These are phyloP conservation scores for Panicum miliaceum DNA, from an alignment of 176 grass and related monocot species.

Conservation along the genomic window DNA sequence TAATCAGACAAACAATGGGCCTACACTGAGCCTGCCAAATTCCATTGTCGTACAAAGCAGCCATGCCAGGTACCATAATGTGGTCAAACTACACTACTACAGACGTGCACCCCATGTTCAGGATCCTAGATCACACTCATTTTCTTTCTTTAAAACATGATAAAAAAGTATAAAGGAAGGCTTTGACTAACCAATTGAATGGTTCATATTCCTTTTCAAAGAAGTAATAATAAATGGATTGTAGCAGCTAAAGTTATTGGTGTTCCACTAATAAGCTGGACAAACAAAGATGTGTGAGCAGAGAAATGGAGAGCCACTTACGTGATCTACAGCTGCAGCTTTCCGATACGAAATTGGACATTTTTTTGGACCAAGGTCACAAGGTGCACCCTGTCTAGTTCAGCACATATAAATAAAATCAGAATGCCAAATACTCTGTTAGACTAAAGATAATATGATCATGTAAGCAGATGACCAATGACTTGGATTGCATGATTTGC, in stretches of 20 bases:
- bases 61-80: background rate
- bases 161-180: background rate
- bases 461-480: background rate
- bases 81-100: background rate
- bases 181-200: background rate
- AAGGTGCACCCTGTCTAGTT: conserved; percentile 30
- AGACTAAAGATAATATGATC: background rate
- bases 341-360: background rate
- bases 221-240: conserved; percentile 1
- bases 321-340: conserved; percentile 30
- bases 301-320: conserved; percentile 48
- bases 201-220: background rate
- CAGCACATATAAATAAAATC: conserved; percentile 24
- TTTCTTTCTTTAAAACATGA: background rate
- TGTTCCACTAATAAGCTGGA: conserved; percentile 47
- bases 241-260: conserved; percentile 37
- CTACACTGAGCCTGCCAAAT: background rate
- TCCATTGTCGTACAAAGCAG: background rate
- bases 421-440: background rate
- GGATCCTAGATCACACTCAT: background rate
- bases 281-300: conserved; percentile 27
- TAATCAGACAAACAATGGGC: background rate
- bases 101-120: conserved; percentile 30
- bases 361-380: conserved; percentile 8
- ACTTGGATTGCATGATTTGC: conserved; percentile 12